phyloP scores from a whole-genome alignment of 768 basidiomycete species.

The Suillus discolor region DNA sequence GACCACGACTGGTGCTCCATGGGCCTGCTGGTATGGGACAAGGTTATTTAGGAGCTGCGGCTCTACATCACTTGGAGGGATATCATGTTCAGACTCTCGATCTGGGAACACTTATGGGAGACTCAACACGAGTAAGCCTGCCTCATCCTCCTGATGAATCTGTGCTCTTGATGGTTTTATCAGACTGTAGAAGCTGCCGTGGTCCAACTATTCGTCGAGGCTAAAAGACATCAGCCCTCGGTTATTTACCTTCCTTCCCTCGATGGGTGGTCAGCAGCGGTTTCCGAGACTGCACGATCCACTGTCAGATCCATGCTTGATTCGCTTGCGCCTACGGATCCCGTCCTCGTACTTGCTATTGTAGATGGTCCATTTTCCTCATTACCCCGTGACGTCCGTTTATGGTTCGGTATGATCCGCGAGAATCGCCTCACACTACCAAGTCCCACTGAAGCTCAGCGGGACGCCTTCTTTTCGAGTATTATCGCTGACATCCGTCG shows the following conservation, averaged over 20 bases:
- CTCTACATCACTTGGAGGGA: constrained; percentile 92
- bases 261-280: constrained; percentile 79
- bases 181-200: constrained; percentile 91
- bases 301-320: constrained; percentile 92
- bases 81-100: constrained; percentile 95
- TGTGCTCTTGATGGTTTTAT: constrained; percentile 10
- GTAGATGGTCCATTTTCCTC: constrained; percentile 74
- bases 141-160: neutral
- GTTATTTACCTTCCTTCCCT: constrained; percentile 95
- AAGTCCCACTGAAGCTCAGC: constrained; percentile 54
- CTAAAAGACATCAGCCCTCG: constrained; percentile 95
- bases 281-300: constrained; percentile 81
- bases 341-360: constrained; percentile 88
- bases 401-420: constrained; percentile 85
- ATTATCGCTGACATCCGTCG: constrained; percentile 69
- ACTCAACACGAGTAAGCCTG: constrained; percentile 79
- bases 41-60: constrained; percentile 84
- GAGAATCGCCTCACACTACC: constrained; percentile 74
- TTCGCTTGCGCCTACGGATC: constrained; percentile 87
- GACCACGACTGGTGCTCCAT: constrained; percentile 84
- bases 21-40: constrained; percentile 92
- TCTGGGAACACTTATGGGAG: constrained; percentile 83
- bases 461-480: constrained; percentile 74
- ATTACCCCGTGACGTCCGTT: constrained; percentile 79
- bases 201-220: constrained; percentile 94